Evolutionary conservation across 2,329 filamentous ascomycete genomes (phyloP), one percentile per base, ranked within the genome.

Genomic region (Chaetomium sp.): DNA sequence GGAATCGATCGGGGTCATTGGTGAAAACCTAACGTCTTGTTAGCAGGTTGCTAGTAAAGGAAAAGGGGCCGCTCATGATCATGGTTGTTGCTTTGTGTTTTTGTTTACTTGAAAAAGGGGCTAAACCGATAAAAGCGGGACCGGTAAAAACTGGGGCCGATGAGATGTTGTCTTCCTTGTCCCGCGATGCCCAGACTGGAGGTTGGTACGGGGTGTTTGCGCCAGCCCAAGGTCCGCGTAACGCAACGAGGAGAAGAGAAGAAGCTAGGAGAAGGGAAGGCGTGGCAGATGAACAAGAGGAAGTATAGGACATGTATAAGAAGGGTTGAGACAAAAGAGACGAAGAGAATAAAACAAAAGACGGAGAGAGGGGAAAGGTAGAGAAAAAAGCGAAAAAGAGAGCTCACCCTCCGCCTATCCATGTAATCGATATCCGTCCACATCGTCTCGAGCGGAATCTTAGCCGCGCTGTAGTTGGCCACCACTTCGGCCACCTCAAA

Each of bases 361-460:
- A 44, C 37, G 19, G 32, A 44, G 42, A 4, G 42, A 44, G 9
- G 19, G 19, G 19, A 27, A 27, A 27, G 19, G 19, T 27, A 27
- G 19, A 27, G 19, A 27, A 44, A 35, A 12, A 27, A 14, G 33
- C 14, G 6, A 14, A 4, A 3, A 43, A n/a, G 2, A 49, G 19
- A 27, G 36, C 66, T 62, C 50, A 69, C 72, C 54, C 77, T 70
- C 57, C 83, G 74, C 14, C 66, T 61, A 53, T 79, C 71, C 79
- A 84, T 82, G 64, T 83, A 82, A 65, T 84, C 79, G 53, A 83
- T 84, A 61, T 84, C 81, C 4, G 81, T 86, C 81, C 81, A 86
- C 80, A 85, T 85, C 1, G 81, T 83, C 66, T 89, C 86, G 0
- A 89, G 71, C 0, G 86, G 85, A 56, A 89, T 88, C 1, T 71